Conservation (phyloP, 345 rosid species). For the Leavenworthia alabamica region DNA sequence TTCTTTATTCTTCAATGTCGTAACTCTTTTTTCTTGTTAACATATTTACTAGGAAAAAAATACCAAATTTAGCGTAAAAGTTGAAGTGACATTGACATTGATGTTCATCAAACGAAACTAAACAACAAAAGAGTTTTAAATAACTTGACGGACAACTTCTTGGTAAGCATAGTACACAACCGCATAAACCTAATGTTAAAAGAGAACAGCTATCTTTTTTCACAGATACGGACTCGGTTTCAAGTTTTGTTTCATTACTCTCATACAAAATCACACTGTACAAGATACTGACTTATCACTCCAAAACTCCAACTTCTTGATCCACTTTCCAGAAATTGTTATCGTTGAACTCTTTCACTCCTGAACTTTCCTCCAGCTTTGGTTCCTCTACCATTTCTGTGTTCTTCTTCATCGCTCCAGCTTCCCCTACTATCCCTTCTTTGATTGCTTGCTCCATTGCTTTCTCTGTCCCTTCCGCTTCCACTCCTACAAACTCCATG, state of each 20-base stretch:
- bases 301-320: slow-evolving; percentile 71
- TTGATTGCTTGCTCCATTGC: slow-evolving; percentile 93
- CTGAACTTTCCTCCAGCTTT: slow-evolving; percentile 47
- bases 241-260: too few species aligned
- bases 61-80: neutral
- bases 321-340: slow-evolving; percentile 95
- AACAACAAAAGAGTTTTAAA: neutral
- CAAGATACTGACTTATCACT: slow-evolving; percentile 36
- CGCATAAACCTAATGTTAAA: neutral
- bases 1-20: slow-evolving; percentile 17
- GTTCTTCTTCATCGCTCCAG: slow-evolving; percentile 74
- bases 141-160: neutral
- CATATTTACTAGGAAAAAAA: neutral
- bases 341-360: slow-evolving; percentile 79
- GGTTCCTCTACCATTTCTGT: slow-evolving; percentile 47
- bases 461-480: slow-evolving; percentile 77
- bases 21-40: neutral
- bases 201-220: neutral
- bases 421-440: slow-evolving; percentile 93
- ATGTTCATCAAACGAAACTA: neutral
- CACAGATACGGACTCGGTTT: neutral
- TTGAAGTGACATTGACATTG: neutral
- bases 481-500: slow-evolving; percentile 92
- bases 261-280: too few species aligned
- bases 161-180: neutral